Conservation (phyloP, 805 yeast species). For the Zygoascus flipseniorum region DNA sequence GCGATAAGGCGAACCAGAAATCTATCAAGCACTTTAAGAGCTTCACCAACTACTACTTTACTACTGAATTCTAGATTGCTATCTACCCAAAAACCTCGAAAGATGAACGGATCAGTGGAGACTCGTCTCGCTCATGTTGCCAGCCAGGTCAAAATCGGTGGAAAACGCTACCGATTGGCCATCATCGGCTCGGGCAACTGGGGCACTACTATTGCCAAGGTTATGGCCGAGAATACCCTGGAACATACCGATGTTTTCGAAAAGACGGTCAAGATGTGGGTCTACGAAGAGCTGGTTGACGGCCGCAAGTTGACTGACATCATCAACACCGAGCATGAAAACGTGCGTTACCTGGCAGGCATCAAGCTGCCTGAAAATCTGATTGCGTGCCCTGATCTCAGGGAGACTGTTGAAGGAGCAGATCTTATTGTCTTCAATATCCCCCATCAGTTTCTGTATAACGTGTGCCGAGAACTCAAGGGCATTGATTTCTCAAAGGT, state of each 20-base stretch:
- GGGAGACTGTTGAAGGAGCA: conserved; percentile 67
- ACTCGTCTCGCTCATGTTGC: conserved; percentile 7
- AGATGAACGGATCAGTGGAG: neutral
- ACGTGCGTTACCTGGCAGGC: conserved; percentile 89
- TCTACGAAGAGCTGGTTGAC: conserved; percentile 68
- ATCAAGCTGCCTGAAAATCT: conserved; percentile 80
- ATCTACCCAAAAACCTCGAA: neutral
- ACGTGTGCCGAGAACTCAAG: conserved; percentile 64
- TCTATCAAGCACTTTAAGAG: too few relatives aligned
- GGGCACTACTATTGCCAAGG: conserved; percentile 96
- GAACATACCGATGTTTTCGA: conserved; percentile 67
- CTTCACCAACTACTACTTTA: too few relatives aligned
- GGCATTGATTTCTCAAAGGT: conserved; percentile 64
- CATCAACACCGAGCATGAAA: conserved; percentile 84
- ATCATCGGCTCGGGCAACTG: conserved; percentile 97
- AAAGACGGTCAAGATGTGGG: conserved; percentile 89
- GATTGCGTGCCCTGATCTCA: conserved; percentile 77
- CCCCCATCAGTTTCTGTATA: conserved; percentile 90
- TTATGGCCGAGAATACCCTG: conserved; percentile 79
- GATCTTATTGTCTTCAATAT: conserved; percentile 88
- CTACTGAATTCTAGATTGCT: too few relatives aligned
- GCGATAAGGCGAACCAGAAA: neutral
- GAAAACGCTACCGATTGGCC: conserved; percentile 46
- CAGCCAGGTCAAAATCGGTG: conserved; percentile 10
- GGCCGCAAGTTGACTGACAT: conserved; percentile 82